Base-by-base conservation (phyloP, 2,329 filamentous ascomycete genomes). In the Paraphaeosphaeria sporulosa region DNA sequence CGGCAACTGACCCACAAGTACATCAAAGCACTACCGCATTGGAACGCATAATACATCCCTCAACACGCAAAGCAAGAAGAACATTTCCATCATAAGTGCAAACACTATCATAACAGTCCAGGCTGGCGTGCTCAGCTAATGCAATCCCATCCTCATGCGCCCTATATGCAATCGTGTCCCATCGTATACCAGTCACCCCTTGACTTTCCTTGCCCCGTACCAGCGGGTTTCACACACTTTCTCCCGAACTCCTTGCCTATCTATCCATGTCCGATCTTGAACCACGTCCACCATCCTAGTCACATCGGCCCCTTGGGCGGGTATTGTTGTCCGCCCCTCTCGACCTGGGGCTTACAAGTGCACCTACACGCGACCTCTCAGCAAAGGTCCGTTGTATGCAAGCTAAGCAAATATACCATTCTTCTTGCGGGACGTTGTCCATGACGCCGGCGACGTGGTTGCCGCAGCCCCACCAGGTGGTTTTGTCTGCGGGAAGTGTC, bases 341-440 rank as follows among this genome's bases (percentile, higher is more conserved):
- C 84, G 63, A 90, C 80, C 72, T 86, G 85, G 30, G 89, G 89
- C 68, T 84, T 80, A 73, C 90, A 93, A 25, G 80, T 81, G 80
- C 90, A 93, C 52, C 52, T 55, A 46, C 38, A 21, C 36, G 36
- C 25, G 27, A 43, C 36, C n/a, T 44, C 25, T 54, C 51, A 54
- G 51, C 51, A 52, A 42, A 52, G 21, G 34, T 52, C 49, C 81
- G 80, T 70, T 87, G 84, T 63, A 90, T 81, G 72, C 86, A 85
- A 25, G 89, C 89, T 67, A 84, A 80, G 73, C 90, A 93, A 21
- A 80, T 81, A 80, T 90, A 93, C 78, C 89, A 85, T 43, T 91
- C 82, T 6, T 81, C 76, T 38, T 81, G 78, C 4, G 87, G 83
- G 46, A 91, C 75, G 27, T 75, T 70, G 73, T 89, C 85, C 81